phyloP scores from a whole-genome alignment of 371 early-diverging fungal genomes.

The Fennellomyces sp. region DNA sequence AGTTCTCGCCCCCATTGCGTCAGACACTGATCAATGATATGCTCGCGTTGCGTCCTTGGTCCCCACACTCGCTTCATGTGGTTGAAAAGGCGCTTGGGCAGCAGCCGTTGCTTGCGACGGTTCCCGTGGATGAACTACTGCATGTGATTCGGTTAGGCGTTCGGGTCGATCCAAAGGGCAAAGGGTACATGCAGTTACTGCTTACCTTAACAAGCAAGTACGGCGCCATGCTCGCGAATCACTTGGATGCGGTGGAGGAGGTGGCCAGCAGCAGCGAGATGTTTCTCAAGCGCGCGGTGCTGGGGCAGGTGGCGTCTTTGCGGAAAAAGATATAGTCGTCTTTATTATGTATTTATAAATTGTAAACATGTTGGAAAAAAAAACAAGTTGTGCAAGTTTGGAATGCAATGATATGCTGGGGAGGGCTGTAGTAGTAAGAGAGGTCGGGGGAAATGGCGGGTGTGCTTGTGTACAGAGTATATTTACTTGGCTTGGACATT shows the following conservation, averaged over 20 bases:
- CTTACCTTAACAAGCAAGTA: slow-evolving; percentile 1
- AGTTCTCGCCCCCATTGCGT: not conserved
- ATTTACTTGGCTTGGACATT: slow-evolving; percentile 42
- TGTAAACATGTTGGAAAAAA: not conserved
- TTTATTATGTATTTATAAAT: not conserved
- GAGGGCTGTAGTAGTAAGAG: not conserved
- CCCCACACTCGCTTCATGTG: not conserved
- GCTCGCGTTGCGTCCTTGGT: not conserved
- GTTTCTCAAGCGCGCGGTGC: slow-evolving; percentile 1
- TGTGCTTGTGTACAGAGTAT: not conserved
- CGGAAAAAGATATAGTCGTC: no score
- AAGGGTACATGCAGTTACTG: slow-evolving; percentile 3
- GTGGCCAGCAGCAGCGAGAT: not conserved
- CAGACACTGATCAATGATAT: not conserved
- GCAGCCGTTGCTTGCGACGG: not conserved
- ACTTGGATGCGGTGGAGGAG: not conserved
- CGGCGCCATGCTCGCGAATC: not conserved
- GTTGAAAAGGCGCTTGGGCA: not conserved
- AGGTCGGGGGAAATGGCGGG: not conserved
- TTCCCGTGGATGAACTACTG: not conserved
- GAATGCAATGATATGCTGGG: no score
- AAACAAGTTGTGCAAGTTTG: no score
- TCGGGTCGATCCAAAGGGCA: not conserved
- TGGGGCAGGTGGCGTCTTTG: not conserved
- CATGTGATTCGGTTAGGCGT: not conserved